A percentile compares a stretch with the other conserved stretches of the same genome.
phyloP scores from a whole-genome alignment of 2,329 filamentous ascomycete genomes.

The Chaetomium globosum region DNA sequence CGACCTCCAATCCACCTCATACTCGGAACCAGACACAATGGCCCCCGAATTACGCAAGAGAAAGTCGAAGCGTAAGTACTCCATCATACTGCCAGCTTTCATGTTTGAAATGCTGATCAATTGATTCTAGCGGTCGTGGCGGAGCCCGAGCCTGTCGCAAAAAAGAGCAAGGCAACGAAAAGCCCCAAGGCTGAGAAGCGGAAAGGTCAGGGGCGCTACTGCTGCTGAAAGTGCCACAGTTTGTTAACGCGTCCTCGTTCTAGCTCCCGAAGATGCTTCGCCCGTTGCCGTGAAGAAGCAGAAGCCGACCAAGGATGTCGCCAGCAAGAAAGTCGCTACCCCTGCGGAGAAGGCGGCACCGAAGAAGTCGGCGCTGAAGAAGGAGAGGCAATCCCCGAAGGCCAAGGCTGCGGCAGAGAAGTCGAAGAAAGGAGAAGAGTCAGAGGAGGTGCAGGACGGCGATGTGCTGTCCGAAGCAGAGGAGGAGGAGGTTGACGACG shows the following conservation, averaged over 20 bases:
- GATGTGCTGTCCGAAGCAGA: conserved; percentile 25
- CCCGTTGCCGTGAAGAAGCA: conserved; percentile 40
- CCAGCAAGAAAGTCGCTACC: conserved; percentile 26
- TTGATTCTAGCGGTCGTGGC: conserved; percentile 23
- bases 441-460: conserved; percentile 26
- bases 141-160: conserved; percentile 30
- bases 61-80: conserved; percentile 37
- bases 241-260: background rate
- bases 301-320: conserved; percentile 35
- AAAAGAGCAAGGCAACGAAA: conserved; percentile 32
- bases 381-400: conserved; percentile 33
- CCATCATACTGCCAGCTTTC: background rate
- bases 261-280: conserved; percentile 38
- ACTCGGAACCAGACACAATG: conserved; percentile 32
- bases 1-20: conserved; percentile 5
- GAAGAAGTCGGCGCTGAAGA: conserved; percentile 33
- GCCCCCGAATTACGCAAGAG: conserved; percentile 37
- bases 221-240: background rate
- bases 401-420: conserved; percentile 27
- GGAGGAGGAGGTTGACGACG: conserved; percentile 36
- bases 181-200: conserved; percentile 37
- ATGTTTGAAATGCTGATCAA: conserved; percentile 24
- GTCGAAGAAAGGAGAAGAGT: conserved; percentile 31
- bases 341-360: conserved; percentile 22
- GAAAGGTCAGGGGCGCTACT: conserved; percentile 34